Conservation (phyloP, 257 asterid genomes). For the Nemophila menziesii region DNA sequence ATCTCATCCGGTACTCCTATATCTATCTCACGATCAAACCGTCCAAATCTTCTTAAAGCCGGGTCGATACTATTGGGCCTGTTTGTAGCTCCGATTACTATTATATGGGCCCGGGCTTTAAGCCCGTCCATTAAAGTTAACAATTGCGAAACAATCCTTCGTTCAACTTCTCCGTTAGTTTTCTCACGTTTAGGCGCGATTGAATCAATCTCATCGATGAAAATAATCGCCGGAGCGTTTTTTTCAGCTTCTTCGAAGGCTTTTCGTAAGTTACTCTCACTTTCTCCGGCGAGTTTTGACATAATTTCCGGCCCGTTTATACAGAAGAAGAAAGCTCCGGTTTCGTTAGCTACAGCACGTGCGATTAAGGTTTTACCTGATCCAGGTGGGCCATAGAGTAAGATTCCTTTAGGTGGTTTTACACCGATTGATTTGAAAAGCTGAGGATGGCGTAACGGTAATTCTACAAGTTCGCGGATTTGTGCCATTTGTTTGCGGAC, state of each 20-base stretch:
- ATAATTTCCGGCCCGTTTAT: constrained; percentile 47
- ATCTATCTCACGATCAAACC: constrained; percentile 48
- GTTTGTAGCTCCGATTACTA: constrained; percentile 45
- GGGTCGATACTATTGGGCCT: constrained; percentile 46
- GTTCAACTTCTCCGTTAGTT: constrained; percentile 54
- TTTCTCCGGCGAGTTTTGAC: constrained; percentile 52
- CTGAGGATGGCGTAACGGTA: constrained; percentile 48
- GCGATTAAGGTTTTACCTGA: constrained; percentile 46
- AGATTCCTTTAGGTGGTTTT: constrained; percentile 46
- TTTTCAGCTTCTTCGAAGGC: constrained; percentile 58
- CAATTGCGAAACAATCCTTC: constrained; percentile 55
- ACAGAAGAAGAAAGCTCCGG: constrained; percentile 45
- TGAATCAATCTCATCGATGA: constrained; percentile 46
- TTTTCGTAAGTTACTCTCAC: constrained; percentile 47
- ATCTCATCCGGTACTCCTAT: constrained; percentile 52
- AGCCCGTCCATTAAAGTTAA: constrained; percentile 58
- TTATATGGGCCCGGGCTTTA: constrained; percentile 49
- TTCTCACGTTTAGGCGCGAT: constrained; percentile 48
- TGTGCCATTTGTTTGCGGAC: constrained; percentile 52
- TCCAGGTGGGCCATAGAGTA: constrained; percentile 50
- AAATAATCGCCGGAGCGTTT: constrained; percentile 46
- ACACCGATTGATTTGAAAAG: constrained; percentile 51
- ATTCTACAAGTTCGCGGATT: constrained; percentile 42
- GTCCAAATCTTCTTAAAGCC: constrained; percentile 50
- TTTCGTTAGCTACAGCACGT: constrained; percentile 47